Conservation (phyloP, 768 basidiomycete species). For the Cyclocybe cylindracea region DNA sequence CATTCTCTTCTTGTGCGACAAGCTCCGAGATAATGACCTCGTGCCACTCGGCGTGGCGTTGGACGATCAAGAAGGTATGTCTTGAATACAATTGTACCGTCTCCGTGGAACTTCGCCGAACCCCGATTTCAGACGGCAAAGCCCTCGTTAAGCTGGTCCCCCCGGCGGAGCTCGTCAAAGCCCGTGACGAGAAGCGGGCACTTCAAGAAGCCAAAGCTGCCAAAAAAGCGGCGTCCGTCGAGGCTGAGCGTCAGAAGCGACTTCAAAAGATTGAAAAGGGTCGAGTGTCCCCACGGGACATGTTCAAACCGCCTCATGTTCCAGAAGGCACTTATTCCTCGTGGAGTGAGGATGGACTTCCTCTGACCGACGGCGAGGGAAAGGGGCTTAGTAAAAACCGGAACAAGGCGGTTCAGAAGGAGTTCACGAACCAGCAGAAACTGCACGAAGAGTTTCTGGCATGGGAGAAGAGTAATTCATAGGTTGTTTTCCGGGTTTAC, state of each 20-base stretch:
- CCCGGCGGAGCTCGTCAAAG: conserved; percentile 77
- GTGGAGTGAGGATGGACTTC: conserved; percentile 87
- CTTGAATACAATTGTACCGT: background rate
- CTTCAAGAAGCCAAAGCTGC: conserved; percentile 72
- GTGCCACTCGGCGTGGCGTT: conserved; percentile 94
- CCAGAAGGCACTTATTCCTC: conserved; percentile 71
- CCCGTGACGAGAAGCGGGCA: conserved; percentile 86
- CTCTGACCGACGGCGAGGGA: conserved; percentile 82
- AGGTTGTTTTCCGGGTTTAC: conserved; percentile 2
- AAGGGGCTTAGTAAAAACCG: conserved; percentile 83
- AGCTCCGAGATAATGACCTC: conserved; percentile 85
- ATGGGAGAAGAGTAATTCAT: conserved; percentile 32
- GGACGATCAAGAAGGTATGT: conserved; percentile 91
- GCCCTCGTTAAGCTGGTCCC: conserved; percentile 92
- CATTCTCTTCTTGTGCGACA: conserved; percentile 86
- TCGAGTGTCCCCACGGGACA: conserved; percentile 64
- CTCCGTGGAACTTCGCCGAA: conserved; percentile 8
- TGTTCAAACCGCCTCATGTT: conserved; percentile 86
- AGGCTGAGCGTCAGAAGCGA: conserved; percentile 67
- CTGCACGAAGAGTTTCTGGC: conserved; percentile 76
- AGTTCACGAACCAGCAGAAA: conserved; percentile 72
- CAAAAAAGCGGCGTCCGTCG: conserved; percentile 72
- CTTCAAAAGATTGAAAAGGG: conserved; percentile 86
- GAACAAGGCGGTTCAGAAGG: conserved; percentile 77
- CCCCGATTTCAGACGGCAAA: conserved; percentile 68